Evolutionary conservation across 495 filamentous ascomycete genomes (phyloP).

Genomic region (Penicilliopsis zonata): DNA sequence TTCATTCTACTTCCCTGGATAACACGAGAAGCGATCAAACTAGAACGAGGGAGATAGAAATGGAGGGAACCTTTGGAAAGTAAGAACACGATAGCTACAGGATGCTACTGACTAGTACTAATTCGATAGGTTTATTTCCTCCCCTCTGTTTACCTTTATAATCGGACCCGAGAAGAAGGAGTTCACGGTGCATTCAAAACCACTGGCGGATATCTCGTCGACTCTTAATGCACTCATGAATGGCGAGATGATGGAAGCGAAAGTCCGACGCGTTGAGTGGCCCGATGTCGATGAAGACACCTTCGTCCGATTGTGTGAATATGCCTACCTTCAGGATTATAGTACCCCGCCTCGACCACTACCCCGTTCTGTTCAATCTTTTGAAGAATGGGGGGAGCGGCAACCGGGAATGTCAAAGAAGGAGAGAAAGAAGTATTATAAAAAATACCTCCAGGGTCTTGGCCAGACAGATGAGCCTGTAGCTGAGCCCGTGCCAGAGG

Average conservation of each 20-base stretch:
- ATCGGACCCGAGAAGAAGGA: constrained; percentile 9
- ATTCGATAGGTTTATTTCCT: constrained; percentile 6
- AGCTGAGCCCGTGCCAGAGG: neutral
- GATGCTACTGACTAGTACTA: neutral
- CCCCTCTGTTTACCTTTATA: constrained; percentile 9
- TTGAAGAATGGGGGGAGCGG: neutral
- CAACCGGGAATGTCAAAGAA: neutral
- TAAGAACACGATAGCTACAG: no score
- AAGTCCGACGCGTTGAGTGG: constrained; percentile 10
- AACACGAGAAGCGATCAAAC: no score
- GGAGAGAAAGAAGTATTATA: neutral
- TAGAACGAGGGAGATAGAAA: no score
- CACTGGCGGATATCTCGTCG: constrained; percentile 9
- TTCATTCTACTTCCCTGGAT: no score
- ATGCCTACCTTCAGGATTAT: constrained; percentile 13
- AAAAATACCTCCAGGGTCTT: neutral
- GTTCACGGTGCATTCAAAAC: constrained; percentile 11
- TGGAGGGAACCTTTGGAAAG: neutral
- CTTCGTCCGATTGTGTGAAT: constrained; percentile 17
- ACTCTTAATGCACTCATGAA: constrained; percentile 9
- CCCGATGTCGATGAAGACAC: constrained; percentile 13
- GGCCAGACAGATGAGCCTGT: neutral
- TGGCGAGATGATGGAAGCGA: constrained; percentile 12
- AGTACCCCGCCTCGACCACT: constrained; percentile 7
- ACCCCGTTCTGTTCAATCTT: no score